Conservation (phyloP, 1,284 basidiomycete genomes). For the Malassezia psittaci region DNA sequence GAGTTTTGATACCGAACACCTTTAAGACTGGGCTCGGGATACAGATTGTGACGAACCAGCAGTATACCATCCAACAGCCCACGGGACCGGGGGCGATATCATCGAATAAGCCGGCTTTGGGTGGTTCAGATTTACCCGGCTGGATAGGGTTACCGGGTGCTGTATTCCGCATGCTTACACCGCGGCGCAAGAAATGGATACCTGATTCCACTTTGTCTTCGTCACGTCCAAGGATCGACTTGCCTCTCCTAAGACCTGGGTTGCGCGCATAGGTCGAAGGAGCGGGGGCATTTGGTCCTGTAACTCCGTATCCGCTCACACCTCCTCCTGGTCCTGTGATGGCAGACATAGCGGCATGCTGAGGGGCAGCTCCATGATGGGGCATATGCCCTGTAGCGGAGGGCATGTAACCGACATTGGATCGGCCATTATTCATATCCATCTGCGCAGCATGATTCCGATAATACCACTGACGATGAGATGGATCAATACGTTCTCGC, state of each 20-base stretch:
- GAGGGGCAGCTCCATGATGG: slow-evolving; percentile 41
- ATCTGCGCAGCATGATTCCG: slow-evolving; percentile 75
- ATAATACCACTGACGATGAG: slow-evolving; percentile 91
- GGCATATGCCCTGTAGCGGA: slow-evolving; percentile 45
- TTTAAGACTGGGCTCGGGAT: slow-evolving; percentile 58
- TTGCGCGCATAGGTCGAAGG: slow-evolving; percentile 15
- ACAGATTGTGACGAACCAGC: slow-evolving; percentile 72
- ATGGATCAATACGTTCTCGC: slow-evolving; percentile 89
- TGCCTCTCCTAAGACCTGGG: slow-evolving; percentile 39
- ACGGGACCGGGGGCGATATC: slow-evolving; percentile 60
- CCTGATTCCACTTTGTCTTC: slow-evolving; percentile 45
- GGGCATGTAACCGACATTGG: slow-evolving; percentile 42
- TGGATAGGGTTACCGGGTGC: slow-evolving; percentile 26
- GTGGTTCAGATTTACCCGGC: slow-evolving; percentile 22
- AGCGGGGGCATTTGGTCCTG: slow-evolving; percentile 28
- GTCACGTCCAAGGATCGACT: slow-evolving; percentile 45
- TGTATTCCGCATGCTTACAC: slow-evolving; percentile 39
- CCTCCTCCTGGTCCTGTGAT: slow-evolving; percentile 42
- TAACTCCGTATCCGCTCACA: slow-evolving; percentile 42
- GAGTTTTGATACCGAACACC: slow-evolving; percentile 66
- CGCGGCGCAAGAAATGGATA: slow-evolving; percentile 46
- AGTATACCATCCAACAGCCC: slow-evolving; percentile 92
- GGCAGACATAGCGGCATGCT: slow-evolving; percentile 24
- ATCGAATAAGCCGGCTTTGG: slow-evolving; percentile 5
- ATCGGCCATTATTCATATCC: slow-evolving; percentile 45